These are phyloP conservation scores for Vanderwaltozyma tropicalis DNA, from an alignment of 805 yeast species.

Conservation along the genomic window DNA sequence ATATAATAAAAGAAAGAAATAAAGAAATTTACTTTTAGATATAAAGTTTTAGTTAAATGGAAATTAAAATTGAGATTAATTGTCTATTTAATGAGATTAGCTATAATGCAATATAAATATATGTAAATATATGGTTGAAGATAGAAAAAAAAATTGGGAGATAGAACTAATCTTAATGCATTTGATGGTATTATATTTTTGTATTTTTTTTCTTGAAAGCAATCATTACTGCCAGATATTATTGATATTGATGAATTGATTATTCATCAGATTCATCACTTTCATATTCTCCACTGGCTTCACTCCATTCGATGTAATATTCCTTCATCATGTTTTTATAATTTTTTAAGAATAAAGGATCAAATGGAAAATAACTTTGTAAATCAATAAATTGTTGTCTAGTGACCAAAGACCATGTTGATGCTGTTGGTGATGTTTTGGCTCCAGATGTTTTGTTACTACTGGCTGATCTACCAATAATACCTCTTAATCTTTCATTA, in stretches of 20 bases:
- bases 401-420: slow-evolving; percentile 37
- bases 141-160: neutral
- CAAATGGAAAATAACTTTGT: slow-evolving; percentile 95
- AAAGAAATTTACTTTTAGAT: no score
- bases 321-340: slow-evolving; percentile 45
- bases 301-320: slow-evolving; percentile 75
- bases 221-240: neutral
- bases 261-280: slow-evolving; percentile 38
- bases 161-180: neutral
- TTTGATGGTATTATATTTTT: neutral
- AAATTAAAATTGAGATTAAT: no score
- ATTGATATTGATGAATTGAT: neutral
- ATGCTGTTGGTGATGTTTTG: slow-evolving; percentile 16
- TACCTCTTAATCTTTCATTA: slow-evolving; percentile 35
- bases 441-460: slow-evolving; percentile 9
- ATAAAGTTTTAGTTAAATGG: no score
- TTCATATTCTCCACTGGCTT: slow-evolving; percentile 51
- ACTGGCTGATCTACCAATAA: slow-evolving; percentile 26
- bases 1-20: no score
- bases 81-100: neutral
- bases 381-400: slow-evolving; percentile 79
- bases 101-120: slow-evolving; percentile 4
- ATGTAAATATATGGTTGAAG: slow-evolving; percentile 1
- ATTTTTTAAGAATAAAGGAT: slow-evolving; percentile 67
- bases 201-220: neutral